These are phyloP conservation scores for Lentinula novae-zelandiae DNA, from an alignment of 1,284 basidiomycete species.

Conservation along the genomic window DNA sequence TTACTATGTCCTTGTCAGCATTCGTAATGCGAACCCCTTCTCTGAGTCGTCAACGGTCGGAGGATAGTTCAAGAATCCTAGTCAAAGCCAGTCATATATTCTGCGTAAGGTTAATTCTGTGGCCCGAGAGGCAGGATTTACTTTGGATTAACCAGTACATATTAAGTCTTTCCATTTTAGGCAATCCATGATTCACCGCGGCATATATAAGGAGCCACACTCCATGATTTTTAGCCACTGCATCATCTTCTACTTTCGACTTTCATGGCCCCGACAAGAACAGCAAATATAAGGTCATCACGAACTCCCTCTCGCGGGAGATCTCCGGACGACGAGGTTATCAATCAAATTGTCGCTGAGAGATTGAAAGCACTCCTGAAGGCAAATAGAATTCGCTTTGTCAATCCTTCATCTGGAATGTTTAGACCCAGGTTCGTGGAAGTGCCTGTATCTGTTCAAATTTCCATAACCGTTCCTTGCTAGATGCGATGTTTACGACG, in stretches of 20 bases:
- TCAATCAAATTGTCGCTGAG: neutral
- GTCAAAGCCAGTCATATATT: too few species aligned
- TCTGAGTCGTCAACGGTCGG: too few species aligned
- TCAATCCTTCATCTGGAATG: conserved; percentile 13
- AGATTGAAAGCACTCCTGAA: neutral
- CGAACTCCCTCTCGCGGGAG: neutral
- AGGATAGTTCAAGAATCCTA: too few species aligned
- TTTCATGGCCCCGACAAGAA: neutral
- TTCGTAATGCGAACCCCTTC: too few species aligned
- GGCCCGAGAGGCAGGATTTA: too few species aligned
- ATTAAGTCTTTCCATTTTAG: neutral
- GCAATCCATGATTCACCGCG: neutral
- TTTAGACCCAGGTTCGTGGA: conserved; percentile 28
- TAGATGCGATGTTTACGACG: conserved; percentile 54
- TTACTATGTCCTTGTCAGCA: neutral
- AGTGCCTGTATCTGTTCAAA: neutral
- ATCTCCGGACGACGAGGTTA: neutral
- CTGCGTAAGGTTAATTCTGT: too few species aligned
- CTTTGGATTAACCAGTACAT: neutral
- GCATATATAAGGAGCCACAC: neutral
- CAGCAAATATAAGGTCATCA: neutral
- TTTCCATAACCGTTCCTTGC: neutral
- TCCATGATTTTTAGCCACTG: neutral
- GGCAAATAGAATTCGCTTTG: neutral
- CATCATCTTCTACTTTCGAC: neutral